These are phyloP conservation scores for Dicorynia guianensis DNA, from an alignment of 306 rosid genomes.

Conservation along the genomic window DNA sequence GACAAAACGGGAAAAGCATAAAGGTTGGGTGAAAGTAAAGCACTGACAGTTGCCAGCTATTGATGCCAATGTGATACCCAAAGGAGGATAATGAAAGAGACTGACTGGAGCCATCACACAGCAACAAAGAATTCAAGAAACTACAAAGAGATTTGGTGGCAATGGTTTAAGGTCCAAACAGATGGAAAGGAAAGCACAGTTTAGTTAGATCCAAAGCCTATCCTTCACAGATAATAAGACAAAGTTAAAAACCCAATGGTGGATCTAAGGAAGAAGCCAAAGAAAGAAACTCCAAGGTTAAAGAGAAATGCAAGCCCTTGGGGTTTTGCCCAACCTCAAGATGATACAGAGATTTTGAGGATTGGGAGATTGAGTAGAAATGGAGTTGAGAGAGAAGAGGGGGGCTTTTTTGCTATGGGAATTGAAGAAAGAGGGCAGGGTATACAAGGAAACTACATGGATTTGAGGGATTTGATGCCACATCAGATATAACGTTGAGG, in stretches of 20 bases:
- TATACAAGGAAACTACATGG: no score
- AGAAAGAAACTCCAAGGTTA: no score
- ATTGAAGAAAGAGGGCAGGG: no score
- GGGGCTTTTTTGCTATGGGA: no score
- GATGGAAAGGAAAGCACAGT: not conserved
- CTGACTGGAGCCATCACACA: conserved; percentile 31
- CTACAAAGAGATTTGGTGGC: not conserved
- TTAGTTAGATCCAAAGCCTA: conserved; percentile 8
- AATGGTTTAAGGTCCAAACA: not conserved
- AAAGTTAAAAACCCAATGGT: no score
- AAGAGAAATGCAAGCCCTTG: conserved; percentile 90
- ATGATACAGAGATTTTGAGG: no score
- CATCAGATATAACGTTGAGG: no score
- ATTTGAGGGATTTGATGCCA: no score
- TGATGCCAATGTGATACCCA: not conserved
- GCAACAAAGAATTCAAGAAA: conserved; percentile 10
- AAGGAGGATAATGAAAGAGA: conserved; percentile 2
- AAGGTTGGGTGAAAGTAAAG: conserved; percentile 7
- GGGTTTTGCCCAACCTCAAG: conserved; percentile 88
- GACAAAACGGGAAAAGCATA: conserved; percentile 8
- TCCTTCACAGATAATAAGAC: not conserved
- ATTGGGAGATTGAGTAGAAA: no score
- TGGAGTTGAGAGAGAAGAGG: no score
- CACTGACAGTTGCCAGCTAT: conserved; percentile 43
- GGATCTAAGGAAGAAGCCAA: no score